Percentiles rank a stretch among this genome's conserved stretches.
phyloP scores from a whole-genome alignment of 2,329 filamentous ascomycete species.

The Volutella citrinella region DNA sequence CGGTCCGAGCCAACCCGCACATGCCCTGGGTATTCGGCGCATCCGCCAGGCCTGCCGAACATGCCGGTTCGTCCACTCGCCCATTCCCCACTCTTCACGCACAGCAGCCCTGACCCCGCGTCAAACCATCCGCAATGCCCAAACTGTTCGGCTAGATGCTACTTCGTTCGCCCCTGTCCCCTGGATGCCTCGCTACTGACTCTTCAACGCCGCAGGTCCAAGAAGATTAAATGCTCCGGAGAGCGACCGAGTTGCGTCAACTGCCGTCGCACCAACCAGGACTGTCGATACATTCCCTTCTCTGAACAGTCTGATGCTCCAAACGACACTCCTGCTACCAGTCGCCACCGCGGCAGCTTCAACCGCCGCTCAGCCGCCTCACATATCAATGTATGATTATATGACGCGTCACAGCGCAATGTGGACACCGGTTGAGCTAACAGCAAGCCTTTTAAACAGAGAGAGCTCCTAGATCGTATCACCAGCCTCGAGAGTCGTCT shows the following conservation, averaged over 20 bases:
- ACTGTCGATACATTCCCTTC: slow-evolving; percentile 9
- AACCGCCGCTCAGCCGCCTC: too few species aligned
- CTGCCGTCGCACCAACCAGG: slow-evolving; percentile 10
- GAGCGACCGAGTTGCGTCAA: slow-evolving; percentile 11
- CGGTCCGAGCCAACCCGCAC: neutral
- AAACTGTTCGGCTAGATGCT: neutral
- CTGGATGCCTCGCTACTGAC: neutral
- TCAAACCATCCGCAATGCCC: neutral
- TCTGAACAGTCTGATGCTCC: slow-evolving; percentile 2
- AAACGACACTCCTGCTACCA: neutral
- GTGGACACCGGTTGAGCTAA: too few species aligned
- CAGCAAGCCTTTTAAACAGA: too few species aligned
- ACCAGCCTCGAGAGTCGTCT: too few species aligned
- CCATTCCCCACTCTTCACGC: too few species aligned
- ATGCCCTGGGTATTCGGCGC: slow-evolving; percentile 9
- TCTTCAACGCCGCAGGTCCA: slow-evolving; percentile 9
- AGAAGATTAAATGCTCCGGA: slow-evolving; percentile 16
- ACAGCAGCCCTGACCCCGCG: too few species aligned
- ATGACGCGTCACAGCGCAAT: too few species aligned
- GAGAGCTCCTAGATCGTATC: too few species aligned
- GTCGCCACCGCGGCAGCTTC: too few species aligned
- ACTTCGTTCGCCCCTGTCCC: neutral
- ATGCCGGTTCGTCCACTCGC: too few species aligned
- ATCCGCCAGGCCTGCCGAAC: slow-evolving; percentile 14
- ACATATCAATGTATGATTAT: too few species aligned